A percentile compares a stretch with the other conserved stretches of the same genome.
Evolutionary conservation across 108 stramenopile species (phyloP).

Genomic region (Stephanodiscus minutulus): DNA sequence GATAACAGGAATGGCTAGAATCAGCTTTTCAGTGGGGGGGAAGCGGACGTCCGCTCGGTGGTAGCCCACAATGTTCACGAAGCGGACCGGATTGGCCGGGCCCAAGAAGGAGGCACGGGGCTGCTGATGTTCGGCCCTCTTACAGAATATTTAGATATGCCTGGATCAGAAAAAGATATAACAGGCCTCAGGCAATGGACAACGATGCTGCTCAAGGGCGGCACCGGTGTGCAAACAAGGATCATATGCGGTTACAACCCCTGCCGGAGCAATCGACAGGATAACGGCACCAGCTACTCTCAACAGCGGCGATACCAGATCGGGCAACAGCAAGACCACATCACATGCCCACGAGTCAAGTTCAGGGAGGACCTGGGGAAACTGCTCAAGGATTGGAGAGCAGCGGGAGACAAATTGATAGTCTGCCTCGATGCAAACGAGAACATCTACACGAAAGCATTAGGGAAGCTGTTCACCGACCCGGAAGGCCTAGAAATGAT

Average conservation of each 20-base stretch:
- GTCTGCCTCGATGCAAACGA: constrained; percentile 2
- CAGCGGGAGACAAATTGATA: neutral
- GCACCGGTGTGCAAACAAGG: neutral
- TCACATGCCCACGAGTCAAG: neutral
- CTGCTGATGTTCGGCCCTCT: neutral
- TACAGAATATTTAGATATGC: neutral
- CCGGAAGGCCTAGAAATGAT: constrained; percentile 1
- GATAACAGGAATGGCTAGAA: neutral
- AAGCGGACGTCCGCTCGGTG: neutral
- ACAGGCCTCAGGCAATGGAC: constrained; percentile 9
- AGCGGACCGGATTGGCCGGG: neutral
- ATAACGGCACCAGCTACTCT: neutral
- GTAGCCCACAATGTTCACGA: constrained; percentile 8
- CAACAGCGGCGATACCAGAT: neutral
- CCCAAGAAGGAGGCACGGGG: constrained; percentile 10
- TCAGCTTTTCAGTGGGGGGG: constrained; percentile 9
- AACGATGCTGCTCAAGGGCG: neutral
- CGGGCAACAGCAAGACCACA: neutral
- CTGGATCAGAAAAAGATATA: constrained; percentile 4
- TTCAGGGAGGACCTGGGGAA: neutral
- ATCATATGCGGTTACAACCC: neutral
- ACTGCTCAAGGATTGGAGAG: neutral
- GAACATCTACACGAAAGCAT: constrained; percentile 8
- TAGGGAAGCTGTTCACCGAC: neutral
- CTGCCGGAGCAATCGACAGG: neutral